Percentiles rank a stretch among this genome's conserved stretches.
Evolutionary conservation across 352 stramenopile species (phyloP).

Genomic region (Globisporangium paroecandrum): DNA sequence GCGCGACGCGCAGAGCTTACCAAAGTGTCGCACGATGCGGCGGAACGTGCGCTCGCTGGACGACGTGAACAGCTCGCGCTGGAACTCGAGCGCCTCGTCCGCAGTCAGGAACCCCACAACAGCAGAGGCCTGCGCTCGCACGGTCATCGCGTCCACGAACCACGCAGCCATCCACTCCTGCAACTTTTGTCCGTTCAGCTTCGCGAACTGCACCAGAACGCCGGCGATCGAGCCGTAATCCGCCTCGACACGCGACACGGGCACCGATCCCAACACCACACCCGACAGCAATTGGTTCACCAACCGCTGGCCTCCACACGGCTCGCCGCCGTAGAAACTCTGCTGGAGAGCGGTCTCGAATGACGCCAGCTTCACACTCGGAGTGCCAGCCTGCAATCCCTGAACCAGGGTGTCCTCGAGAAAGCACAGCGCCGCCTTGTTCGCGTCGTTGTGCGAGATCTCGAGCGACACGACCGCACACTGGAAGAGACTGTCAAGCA

Average conservation of each 20-base stretch:
- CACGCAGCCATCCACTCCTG: slow-evolving; percentile 62
- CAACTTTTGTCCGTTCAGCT: slow-evolving; percentile 52
- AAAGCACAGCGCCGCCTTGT: slow-evolving; percentile 92
- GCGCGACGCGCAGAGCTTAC: slow-evolving; percentile 72
- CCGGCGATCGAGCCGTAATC: slow-evolving; percentile 77
- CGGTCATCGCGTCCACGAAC: slow-evolving; percentile 48
- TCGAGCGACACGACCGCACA: slow-evolving; percentile 85
- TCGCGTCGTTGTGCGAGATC: slow-evolving; percentile 92
- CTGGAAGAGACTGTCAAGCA: slow-evolving; percentile 82
- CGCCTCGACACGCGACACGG: slow-evolving; percentile 64
- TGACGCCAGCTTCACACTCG: slow-evolving; percentile 12
- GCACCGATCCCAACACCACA: slow-evolving; percentile 59
- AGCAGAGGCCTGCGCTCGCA: slow-evolving; percentile 29
- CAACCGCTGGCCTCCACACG: slow-evolving; percentile 43
- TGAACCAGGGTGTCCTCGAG: slow-evolving; percentile 62
- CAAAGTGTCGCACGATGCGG: slow-evolving; percentile 73
- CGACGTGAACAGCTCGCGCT: slow-evolving; percentile 61
- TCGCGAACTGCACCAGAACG: slow-evolving; percentile 67
- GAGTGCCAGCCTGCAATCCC: slow-evolving; percentile 19
- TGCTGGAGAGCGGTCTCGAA: slow-evolving; percentile 27
- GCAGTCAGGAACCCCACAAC: slow-evolving; percentile 52
- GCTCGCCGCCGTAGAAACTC: slow-evolving; percentile 18
- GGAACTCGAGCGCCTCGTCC: slow-evolving; percentile 60
- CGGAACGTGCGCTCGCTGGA: slow-evolving; percentile 69
- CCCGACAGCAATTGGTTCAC: slow-evolving; percentile 58